Conservation (phyloP, 2,329 filamentous ascomycete genomes). For the Pseudopyricularia cyperi region DNA sequence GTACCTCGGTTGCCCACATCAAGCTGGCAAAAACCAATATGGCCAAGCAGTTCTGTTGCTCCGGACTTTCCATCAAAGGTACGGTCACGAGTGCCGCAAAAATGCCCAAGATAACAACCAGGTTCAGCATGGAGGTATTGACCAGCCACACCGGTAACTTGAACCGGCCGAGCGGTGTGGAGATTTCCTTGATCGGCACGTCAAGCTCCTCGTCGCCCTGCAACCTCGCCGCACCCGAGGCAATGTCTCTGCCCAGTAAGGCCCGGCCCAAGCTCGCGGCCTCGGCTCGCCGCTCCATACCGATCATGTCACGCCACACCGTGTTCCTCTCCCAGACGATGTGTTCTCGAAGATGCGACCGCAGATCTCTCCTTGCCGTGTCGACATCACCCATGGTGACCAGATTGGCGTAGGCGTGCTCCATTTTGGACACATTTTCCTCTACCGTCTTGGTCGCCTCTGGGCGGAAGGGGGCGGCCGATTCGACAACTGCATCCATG, state of each 20-base stretch:
- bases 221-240: constrained; percentile 47
- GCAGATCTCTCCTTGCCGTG: constrained; percentile 69
- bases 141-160: constrained; percentile 70
- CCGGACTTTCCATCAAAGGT: constrained; percentile 72
- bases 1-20: constrained; percentile 89
- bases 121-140: constrained; percentile 65
- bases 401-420: constrained; percentile 66
- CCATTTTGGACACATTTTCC: constrained; percentile 59
- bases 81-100: constrained; percentile 64
- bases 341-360: constrained; percentile 85
- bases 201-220: constrained; percentile 72
- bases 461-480: constrained; percentile 69
- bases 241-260: constrained; percentile 48
- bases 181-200: constrained; percentile 51
- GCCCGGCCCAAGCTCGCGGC: constrained; percentile 83
- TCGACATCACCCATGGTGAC: constrained; percentile 70
- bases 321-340: constrained; percentile 99
- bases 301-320: constrained; percentile 98
- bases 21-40: constrained; percentile 88
- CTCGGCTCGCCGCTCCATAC: constrained; percentile 88
- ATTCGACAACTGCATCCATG: constrained; percentile 58
- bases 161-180: constrained; percentile 69
- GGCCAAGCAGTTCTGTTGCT: constrained; percentile 93
- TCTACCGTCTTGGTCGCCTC: constrained; percentile 60
- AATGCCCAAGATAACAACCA: constrained; percentile 56